These are phyloP conservation scores for Magnusiomyces tetraspermus DNA, from an alignment of 1,139 yeast species.

Conservation along the genomic window DNA sequence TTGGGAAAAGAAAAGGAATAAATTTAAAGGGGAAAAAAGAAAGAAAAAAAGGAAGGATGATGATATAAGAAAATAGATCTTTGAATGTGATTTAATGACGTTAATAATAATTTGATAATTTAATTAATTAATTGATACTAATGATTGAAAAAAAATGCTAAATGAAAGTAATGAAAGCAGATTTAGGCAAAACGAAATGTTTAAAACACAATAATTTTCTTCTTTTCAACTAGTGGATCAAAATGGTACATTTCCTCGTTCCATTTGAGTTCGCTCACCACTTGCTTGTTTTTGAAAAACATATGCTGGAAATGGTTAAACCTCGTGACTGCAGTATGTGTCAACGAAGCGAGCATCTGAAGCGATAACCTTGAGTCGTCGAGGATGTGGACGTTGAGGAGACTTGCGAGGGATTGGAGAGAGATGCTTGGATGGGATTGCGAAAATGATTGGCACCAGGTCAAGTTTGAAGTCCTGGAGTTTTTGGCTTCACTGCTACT, in stretches of 20 bases:
- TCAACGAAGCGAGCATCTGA: background rate
- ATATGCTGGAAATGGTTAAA: background rate
- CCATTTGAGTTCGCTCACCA: background rate
- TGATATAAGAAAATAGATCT: background rate
- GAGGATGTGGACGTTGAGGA: background rate
- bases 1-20: background rate
- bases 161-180: background rate
- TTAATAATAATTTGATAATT: background rate
- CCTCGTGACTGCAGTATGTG: background rate
- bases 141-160: background rate
- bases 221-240: background rate
- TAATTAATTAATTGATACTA: background rate
- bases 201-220: background rate
- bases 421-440: background rate
- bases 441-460: background rate
- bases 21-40: no score
- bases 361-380: background rate
- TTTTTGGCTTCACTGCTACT: no score
- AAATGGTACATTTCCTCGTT: background rate
- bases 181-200: no score
- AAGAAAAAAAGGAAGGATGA: no score
- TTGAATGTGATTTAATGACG: background rate
- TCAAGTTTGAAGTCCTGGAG: no score
- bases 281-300: background rate
- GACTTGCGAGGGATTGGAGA: background rate